Evolutionary conservation across 805 yeast genomes (phyloP).

Genomic region (Metschnikowia gelsemii): DNA sequence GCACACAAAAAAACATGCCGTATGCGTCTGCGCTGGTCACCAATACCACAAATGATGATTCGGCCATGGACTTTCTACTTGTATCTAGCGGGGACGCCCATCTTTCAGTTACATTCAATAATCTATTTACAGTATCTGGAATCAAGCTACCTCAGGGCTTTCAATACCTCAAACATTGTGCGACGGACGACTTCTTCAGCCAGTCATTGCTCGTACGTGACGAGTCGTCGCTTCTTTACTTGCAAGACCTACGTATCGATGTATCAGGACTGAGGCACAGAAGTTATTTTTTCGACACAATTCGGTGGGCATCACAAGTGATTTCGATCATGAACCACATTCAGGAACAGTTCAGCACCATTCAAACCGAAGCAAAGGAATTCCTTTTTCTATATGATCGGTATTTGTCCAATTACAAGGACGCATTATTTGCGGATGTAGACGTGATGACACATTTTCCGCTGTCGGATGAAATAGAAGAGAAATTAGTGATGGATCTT

Average conservation of each 20-base stretch:
- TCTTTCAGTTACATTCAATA: slow-evolving; percentile 34
- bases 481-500: slow-evolving; percentile 25
- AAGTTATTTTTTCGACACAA: slow-evolving; percentile 23
- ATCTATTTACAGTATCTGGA: slow-evolving; percentile 28
- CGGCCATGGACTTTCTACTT: slow-evolving; percentile 26
- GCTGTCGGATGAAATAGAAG: slow-evolving; percentile 17
- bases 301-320: slow-evolving; percentile 27
- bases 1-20: slow-evolving; percentile 5
- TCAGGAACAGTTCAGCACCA: slow-evolving; percentile 20
- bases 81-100: slow-evolving; percentile 23
- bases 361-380: slow-evolving; percentile 25
- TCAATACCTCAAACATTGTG: slow-evolving; percentile 22
- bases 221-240: slow-evolving; percentile 9
- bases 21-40: slow-evolving; percentile 13
- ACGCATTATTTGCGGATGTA: slow-evolving; percentile 22
- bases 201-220: slow-evolving; percentile 29
- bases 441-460: slow-evolving; percentile 32
- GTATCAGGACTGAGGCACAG: slow-evolving; percentile 7
- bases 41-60: slow-evolving; percentile 12
- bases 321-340: slow-evolving; percentile 28
- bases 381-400: slow-evolving; percentile 32
- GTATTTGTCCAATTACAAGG: slow-evolving; percentile 34
- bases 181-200: slow-evolving; percentile 24
- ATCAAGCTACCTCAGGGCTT: slow-evolving; percentile 23
- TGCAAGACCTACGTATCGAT: slow-evolving; percentile 20